Evolutionary conservation across 495 filamentous ascomycete genomes (phyloP).

Genomic region (Melanomma pulvis-pyrius): DNA sequence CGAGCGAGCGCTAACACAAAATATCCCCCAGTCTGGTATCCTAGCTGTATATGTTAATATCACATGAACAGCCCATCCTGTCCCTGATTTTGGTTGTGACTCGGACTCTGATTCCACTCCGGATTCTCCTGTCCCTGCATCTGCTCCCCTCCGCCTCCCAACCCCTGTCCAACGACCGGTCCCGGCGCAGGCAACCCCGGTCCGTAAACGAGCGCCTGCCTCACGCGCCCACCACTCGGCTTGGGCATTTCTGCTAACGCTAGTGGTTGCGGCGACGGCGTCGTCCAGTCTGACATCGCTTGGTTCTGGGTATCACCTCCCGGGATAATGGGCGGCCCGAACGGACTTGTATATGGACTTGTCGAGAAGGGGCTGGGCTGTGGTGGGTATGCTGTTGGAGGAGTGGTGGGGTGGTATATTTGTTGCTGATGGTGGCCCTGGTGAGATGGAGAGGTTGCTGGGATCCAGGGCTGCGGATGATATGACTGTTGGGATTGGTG

Average conservation of each 20-base stretch:
- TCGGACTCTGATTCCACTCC: neutral
- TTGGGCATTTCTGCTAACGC: constrained; percentile 20
- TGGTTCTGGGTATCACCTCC: neutral
- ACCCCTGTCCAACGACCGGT: neutral
- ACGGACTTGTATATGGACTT: constrained; percentile 18
- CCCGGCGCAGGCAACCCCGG: constrained; percentile 18
- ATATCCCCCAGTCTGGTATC: too few relatives aligned
- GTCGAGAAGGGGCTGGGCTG: constrained; percentile 20
- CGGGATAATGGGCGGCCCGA: neutral
- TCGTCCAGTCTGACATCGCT: constrained; percentile 15
- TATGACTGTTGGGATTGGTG: neutral
- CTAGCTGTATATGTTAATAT: too few relatives aligned
- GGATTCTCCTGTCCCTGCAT: neutral
- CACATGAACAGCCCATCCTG: too few relatives aligned
- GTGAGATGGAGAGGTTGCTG: neutral
- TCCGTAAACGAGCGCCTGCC: constrained; percentile 26
- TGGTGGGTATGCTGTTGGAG: constrained; percentile 10
- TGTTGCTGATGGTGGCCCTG: neutral
- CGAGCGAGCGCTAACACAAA: too few relatives aligned
- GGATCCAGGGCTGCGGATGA: constrained; percentile 7
- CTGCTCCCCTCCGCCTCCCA: neutral
- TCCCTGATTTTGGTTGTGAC: neutral
- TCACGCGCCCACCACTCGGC: constrained; percentile 27
- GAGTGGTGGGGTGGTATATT: constrained; percentile 8
- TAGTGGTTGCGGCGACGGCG: constrained; percentile 11